These are phyloP conservation scores for Schrenkiella parvula DNA, from an alignment of 345 rosid species.

Conservation along the genomic window DNA sequence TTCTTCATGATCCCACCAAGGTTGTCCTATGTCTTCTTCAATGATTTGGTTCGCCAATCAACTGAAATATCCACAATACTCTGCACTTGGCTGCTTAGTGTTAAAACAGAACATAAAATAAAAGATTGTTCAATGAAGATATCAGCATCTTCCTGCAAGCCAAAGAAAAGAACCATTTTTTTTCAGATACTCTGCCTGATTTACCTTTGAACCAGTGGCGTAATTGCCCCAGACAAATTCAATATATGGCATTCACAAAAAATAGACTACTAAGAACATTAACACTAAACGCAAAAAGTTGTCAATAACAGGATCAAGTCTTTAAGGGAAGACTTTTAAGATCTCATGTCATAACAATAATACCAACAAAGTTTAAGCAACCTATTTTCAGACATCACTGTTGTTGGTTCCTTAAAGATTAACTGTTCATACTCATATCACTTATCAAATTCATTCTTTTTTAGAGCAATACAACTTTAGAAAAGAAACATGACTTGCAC, in stretches of 20 bases:
- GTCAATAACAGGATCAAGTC: background rate
- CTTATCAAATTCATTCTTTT: background rate
- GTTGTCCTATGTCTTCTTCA: too few relatives aligned
- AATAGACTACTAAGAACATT: background rate
- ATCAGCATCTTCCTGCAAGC: background rate
- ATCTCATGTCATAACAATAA: background rate
- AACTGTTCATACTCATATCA: background rate
- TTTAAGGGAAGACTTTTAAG: background rate
- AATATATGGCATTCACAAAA: background rate
- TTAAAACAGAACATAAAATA: background rate
- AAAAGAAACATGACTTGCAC: background rate
- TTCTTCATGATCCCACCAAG: too few relatives aligned
- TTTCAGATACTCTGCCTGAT: slow-evolving; percentile 7
- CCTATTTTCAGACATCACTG: background rate
- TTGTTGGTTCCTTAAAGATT: background rate
- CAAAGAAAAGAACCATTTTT: slow-evolving; percentile 10
- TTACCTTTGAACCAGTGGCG: background rate
- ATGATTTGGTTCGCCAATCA: slow-evolving; percentile 14
- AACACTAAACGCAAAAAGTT: background rate
- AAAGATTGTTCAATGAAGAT: background rate
- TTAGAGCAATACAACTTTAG: background rate
- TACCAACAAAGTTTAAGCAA: background rate
- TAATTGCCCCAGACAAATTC: background rate
- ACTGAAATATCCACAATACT: slow-evolving; percentile 17
- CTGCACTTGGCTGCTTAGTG: slow-evolving; percentile 30